phyloP scores from a whole-genome alignment of 805 yeast species.

The Ogataea haglerorum region DNA sequence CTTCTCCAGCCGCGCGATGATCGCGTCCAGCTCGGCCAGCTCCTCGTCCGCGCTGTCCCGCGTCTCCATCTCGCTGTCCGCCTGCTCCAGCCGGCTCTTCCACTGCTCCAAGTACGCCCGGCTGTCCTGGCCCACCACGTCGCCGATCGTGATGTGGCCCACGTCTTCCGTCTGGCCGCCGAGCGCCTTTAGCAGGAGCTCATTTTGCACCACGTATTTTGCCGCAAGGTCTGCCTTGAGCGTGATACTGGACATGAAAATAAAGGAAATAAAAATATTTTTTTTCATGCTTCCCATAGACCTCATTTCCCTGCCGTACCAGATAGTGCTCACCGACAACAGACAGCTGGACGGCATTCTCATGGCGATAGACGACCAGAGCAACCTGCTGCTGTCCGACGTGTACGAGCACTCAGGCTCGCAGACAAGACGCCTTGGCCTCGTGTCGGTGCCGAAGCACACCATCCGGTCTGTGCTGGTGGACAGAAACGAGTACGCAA shows the following conservation, averaged over 20 bases:
- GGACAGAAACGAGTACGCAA: slow-evolving; percentile 21
- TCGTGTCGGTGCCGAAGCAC: slow-evolving; percentile 50
- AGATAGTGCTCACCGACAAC: slow-evolving; percentile 29
- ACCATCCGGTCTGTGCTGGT: slow-evolving; percentile 35
- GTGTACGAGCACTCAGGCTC: slow-evolving; percentile 31
- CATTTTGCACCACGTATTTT: slow-evolving; percentile 32
- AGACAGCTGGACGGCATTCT: slow-evolving; percentile 36
- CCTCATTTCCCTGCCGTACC: slow-evolving; percentile 32
- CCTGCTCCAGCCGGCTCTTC: slow-evolving; percentile 14
- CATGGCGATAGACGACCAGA: slow-evolving; percentile 43
- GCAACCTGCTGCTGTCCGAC: slow-evolving; percentile 39
- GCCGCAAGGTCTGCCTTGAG: slow-evolving; percentile 34
- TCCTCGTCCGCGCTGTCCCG: slow-evolving; percentile 8
- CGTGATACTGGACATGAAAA: slow-evolving; percentile 26
- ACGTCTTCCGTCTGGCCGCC: slow-evolving; percentile 11
- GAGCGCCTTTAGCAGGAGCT: slow-evolving; percentile 26
- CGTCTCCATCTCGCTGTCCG: slow-evolving; percentile 2
- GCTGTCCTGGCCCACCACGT: slow-evolving; percentile 23
- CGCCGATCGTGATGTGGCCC: slow-evolving; percentile 14
- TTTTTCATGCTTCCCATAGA: slow-evolving; percentile 29
- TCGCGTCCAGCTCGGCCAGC: slow-evolving; percentile 10
- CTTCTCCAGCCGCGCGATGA: slow-evolving; percentile 16
- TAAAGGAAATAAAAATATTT: slow-evolving; percentile 8
- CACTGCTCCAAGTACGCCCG: slow-evolving; percentile 16
- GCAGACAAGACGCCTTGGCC: slow-evolving; percentile 41